Evolutionary conservation across 345 rosid genomes (phyloP), one percentile per base, ranked within the genome.

Genomic region (Geranium rotundifolium): DNA sequence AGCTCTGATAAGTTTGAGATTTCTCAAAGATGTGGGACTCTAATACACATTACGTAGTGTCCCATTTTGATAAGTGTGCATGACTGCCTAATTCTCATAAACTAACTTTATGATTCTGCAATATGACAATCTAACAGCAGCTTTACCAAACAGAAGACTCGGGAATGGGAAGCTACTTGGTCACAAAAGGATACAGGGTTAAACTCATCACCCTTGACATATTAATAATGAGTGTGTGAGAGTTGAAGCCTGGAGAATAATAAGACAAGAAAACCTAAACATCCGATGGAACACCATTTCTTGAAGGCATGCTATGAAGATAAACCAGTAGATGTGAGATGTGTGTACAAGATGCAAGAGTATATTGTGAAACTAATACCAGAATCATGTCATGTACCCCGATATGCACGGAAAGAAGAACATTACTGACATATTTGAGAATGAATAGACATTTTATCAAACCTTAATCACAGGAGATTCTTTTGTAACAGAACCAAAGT

Each of bases 381-480:
- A 56, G 18, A 10, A 56, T 5, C 59, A 56, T 16, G 13, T 57
- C 30, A 57, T 2, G 18, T 20, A 57, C 3, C 14, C 13, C 7
- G 23, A n/a, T n/a, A 29, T 29, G 6, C 30, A 17, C 9, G 34
- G n/a, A 19, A 15, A 34, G 31, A 57, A 13, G 20, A 7, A 18
- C 4, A 17, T n/a, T 16, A n/a, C 27, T 58, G 49, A 19, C 20
- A 19, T 4, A 49, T 29, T 0, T 14, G 60, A 20, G 29, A 13
- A 57, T 57, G 18, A 19, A 19, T 17, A 19, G 12, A 29, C 50
- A 17, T 19, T 27, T 62, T 13, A 52, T 19, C 70, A 68, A 65
- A 91, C 96, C 96, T 91, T 84, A 70, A 91, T 91, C 59, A 91
- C 92, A 31, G 98, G 95, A 59, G 96, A 91, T 77, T 89, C 98